Percentiles rank a stretch among this genome's conserved stretches.
phyloP scores from a whole-genome alignment of 2,329 filamentous ascomycete genomes.

The Neodidymelliopsis sp. region DNA sequence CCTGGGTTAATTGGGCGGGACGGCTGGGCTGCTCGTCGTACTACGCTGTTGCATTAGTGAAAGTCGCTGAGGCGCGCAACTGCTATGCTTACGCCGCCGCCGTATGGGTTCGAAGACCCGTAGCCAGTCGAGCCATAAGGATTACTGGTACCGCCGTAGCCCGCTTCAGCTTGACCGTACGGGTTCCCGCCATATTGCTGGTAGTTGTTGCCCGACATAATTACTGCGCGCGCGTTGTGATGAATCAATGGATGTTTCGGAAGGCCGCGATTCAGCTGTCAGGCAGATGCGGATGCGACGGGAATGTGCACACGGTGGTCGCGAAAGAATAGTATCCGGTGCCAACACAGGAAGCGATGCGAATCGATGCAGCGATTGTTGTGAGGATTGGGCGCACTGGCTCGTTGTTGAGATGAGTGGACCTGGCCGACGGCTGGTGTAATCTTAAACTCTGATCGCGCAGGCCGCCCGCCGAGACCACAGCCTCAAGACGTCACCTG shows the following conservation, averaged over 20 bases:
- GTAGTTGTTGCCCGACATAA: constrained; percentile 55
- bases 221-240: constrained; percentile 17
- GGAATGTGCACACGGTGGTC: constrained; percentile 29
- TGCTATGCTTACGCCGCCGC: constrained; percentile 32
- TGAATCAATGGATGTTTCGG: constrained; percentile 26
- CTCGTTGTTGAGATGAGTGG: constrained; percentile 25
- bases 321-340: neutral
- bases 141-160: constrained; percentile 40
- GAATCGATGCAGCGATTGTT: constrained; percentile 16
- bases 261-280: constrained; percentile 29
- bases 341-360: constrained; percentile 4
- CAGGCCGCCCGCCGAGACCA: constrained; percentile 6
- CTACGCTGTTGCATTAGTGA: constrained; percentile 23
- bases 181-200: constrained; percentile 66
- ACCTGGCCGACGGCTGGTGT: constrained; percentile 1
- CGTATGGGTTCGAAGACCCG: constrained; percentile 41
- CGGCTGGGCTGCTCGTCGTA: constrained; percentile 34
- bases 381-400: constrained; percentile 6
- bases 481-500: constrained; percentile 14
- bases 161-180: constrained; percentile 60
- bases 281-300: constrained; percentile 38
- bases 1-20: constrained; percentile 42
- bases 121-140: constrained; percentile 50
- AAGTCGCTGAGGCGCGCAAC: constrained; percentile 14
- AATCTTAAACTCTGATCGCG: constrained; percentile 19